Base-by-base conservation (phyloP, 2,329 filamentous ascomycete species). In the Amauroascus verrucosus region DNA sequence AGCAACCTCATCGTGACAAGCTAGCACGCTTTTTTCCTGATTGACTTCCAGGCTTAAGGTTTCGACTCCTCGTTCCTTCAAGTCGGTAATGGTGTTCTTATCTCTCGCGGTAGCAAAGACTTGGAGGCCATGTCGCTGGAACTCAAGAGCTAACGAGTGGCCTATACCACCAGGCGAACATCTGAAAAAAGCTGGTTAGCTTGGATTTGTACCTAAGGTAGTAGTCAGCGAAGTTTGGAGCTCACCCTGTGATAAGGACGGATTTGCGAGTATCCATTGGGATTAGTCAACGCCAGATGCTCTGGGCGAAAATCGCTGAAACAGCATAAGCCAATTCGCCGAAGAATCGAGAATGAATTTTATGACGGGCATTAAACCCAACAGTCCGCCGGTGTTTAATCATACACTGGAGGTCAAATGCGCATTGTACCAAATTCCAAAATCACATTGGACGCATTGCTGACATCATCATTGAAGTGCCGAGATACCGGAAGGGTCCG, bases 101-200 rank as follows among this genome's bases (percentile, higher is more conserved):
- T 77, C 70, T 60, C 79, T 74, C 11, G 78, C 79, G 2, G 79
- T 81, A 11, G 77, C 78, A 52, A 83, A 75, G 51, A 83, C 80
- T 22, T 75, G 73, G 54, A 78, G 68, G 48, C 77, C 77, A 66
- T 66, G 57, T 24, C 61, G 65, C 53, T 79, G 72, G 61, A 83
- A 83, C 60, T 81, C 77, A 16, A 72, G 70, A 1, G 79, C 78
- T 13, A 83, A 70, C 14, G 75, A 74, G 60, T 82, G 74, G 26
- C 80, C 80, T 57, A 83, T 81, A 51, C 77, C 76, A 37, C 78
- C 77, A 6, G 77, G 74, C 1, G 72, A 75, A 62, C 76, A 75
- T 41, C 73, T 74, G 22, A 53, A 18, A 5, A n/a, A 46, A 45
- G 28, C 13, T 16, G 22, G 30, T 54, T 44, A 52, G 26, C 49